These are phyloP conservation scores for Sodiomyces alkalinus DNA, from an alignment of 2,329 filamentous ascomycete genomes.

Conservation along the genomic window DNA sequence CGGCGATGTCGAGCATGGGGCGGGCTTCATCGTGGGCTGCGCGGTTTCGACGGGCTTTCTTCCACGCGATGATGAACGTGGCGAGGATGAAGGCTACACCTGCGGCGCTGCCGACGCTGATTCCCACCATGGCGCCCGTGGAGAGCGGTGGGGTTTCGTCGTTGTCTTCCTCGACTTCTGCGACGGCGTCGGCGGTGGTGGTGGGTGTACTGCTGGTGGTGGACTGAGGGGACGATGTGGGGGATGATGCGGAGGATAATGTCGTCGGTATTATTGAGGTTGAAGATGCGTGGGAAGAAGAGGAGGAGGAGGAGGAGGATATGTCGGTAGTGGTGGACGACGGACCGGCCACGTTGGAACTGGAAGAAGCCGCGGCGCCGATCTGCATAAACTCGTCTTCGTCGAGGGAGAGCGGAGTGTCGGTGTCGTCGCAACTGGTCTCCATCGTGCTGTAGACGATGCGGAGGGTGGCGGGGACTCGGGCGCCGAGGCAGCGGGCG, in stretches of 20 bases:
- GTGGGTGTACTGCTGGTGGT: constrained; percentile 2
- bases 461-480: constrained; percentile 20
- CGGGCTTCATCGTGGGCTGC: constrained; percentile 5
- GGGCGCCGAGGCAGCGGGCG: constrained; percentile 27
- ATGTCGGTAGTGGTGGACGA: constrained; percentile 1
- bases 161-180: not conserved
- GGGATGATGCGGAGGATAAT: constrained; percentile 5
- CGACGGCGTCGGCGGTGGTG: not conserved
- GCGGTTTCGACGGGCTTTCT: constrained; percentile 5
- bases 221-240: constrained; percentile 3
- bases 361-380: constrained; percentile 7
- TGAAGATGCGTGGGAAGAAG: constrained; percentile 8
- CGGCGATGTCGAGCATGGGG: constrained; percentile 7
- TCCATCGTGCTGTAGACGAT: constrained; percentile 27
- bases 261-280: constrained; percentile 9
- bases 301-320: constrained; percentile 3
- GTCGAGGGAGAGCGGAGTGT: constrained; percentile 25
- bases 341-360: not conserved
- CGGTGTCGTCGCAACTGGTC: constrained; percentile 25
- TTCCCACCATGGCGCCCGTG: constrained; percentile 21
- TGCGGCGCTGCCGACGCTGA: constrained; percentile 21
- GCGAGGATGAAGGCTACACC: constrained; percentile 10
- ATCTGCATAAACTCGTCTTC: constrained; percentile 23
- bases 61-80: constrained; percentile 4
- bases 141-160: constrained; percentile 12